A percentile compares a stretch with the other conserved stretches of the same genome.
Evolutionary conservation across 768 basidiomycete species (phyloP).

Genomic region (Termitomyces bulborhizus): DNA sequence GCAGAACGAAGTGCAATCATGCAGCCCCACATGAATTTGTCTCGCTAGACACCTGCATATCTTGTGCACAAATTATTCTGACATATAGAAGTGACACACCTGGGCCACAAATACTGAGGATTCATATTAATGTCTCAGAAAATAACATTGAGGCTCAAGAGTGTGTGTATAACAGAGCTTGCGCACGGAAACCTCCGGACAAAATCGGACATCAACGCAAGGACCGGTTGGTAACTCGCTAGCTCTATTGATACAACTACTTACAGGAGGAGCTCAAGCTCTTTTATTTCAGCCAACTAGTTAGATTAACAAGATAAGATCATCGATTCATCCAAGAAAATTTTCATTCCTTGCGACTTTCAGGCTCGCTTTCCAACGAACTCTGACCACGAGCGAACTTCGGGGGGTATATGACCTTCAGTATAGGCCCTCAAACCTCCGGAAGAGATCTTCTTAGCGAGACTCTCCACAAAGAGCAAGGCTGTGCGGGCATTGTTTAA

Average conservation of each 20-base stretch:
- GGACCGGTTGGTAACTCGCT: neutral
- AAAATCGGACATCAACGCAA: neutral
- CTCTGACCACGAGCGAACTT: conserved; percentile 90
- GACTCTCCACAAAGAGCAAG: conserved; percentile 82
- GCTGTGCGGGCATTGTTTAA: conserved; percentile 89
- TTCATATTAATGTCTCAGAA: too few species aligned
- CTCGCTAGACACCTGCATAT: too few species aligned
- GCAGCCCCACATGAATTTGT: conserved; percentile 26
- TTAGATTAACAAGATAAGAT: neutral
- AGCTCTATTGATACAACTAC: conserved; percentile 8
- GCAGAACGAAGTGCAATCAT: conserved; percentile 79
- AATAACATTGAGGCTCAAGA: too few species aligned
- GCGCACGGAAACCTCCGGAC: conserved; percentile 39
- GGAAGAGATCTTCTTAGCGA: conserved; percentile 77
- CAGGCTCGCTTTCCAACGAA: conserved; percentile 73
- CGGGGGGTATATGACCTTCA: conserved; percentile 85
- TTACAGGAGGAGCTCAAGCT: conserved; percentile 13
- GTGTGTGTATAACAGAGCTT: too few species aligned
- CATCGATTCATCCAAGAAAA: conserved; percentile 7
- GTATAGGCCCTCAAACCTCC: conserved; percentile 74
- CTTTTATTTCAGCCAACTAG: conserved; percentile 13
- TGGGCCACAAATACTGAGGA: too few species aligned
- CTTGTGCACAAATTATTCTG: too few species aligned
- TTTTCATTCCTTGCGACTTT: conserved; percentile 10
- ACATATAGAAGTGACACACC: too few species aligned